Evolutionary conservation across 768 basidiomycete genomes (phyloP).

Genomic region (Rickenella mellea): DNA sequence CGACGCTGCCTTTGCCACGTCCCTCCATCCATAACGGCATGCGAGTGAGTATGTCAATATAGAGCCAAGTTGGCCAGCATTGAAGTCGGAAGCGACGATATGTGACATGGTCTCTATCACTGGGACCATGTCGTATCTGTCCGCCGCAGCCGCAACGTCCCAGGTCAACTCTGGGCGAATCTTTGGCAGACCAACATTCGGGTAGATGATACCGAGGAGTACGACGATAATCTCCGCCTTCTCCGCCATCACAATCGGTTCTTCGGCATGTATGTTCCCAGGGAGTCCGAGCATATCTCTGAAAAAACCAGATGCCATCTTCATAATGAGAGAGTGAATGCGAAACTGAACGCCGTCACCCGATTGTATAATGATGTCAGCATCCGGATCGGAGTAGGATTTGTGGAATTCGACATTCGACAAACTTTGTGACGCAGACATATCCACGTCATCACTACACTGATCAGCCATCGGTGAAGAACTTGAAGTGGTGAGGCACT

Average conservation of each 20-base stretch:
- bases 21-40: slow-evolving; percentile 49
- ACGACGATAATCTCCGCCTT: too few species aligned
- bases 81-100: slow-evolving; percentile 41
- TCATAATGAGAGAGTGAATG: slow-evolving; percentile 5
- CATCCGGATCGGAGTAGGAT: slow-evolving; percentile 6
- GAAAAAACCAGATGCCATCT: slow-evolving; percentile 8
- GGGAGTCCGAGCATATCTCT: slow-evolving; percentile 5
- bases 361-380: slow-evolving; percentile 9
- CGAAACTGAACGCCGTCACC: slow-evolving; percentile 9
- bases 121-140: slow-evolving; percentile 68
- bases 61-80: slow-evolving; percentile 40
- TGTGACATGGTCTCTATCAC: slow-evolving; percentile 49
- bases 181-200: slow-evolving; percentile 51
- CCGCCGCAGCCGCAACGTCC: slow-evolving; percentile 45
- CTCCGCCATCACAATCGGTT: too few species aligned
- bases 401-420: too few species aligned
- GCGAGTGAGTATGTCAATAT: slow-evolving; percentile 48
- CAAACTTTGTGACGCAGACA: too few species aligned
- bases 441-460: too few species aligned
- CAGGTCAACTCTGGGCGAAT: slow-evolving; percentile 40
- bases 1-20: slow-evolving; percentile 46
- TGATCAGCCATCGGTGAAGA: too few species aligned
- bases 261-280: background rate
- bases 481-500: too few species aligned
- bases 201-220: too few species aligned